Percentiles rank a stretch among this genome's conserved stretches.
These are phyloP conservation scores for Lactifluus volemus DNA, from an alignment of 768 basidiomycete species.

Conservation along the genomic window DNA sequence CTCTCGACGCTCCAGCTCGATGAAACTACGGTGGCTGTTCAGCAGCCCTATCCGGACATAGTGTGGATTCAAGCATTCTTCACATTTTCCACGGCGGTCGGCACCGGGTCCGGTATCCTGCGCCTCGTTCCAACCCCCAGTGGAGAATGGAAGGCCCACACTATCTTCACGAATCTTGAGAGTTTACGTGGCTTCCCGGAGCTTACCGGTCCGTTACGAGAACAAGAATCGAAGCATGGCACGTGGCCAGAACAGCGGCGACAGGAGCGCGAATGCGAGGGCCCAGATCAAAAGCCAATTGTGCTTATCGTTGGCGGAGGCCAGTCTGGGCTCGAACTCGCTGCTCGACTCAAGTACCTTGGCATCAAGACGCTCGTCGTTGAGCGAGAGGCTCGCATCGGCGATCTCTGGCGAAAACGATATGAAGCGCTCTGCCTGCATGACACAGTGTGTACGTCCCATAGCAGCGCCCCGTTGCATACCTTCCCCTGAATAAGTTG, in stretches of 20 bases:
- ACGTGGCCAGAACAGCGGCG: slow-evolving; percentile 34
- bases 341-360: slow-evolving; percentile 50
- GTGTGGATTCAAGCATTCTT: slow-evolving; percentile 38
- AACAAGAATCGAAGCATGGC: slow-evolving; percentile 31
- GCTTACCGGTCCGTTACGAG: slow-evolving; percentile 29
- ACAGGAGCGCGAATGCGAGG: slow-evolving; percentile 30
- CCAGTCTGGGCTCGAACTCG: slow-evolving; percentile 47
- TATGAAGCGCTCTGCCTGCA: slow-evolving; percentile 63
- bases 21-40: slow-evolving; percentile 19
- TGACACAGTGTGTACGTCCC: slow-evolving; percentile 52
- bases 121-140: slow-evolving; percentile 37
- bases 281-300: slow-evolving; percentile 34
- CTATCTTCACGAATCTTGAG: slow-evolving; percentile 44
- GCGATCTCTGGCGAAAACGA: slow-evolving; percentile 57
- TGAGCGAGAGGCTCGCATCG: slow-evolving; percentile 51
- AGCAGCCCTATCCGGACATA: slow-evolving; percentile 29
- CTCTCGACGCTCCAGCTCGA: slow-evolving; percentile 23
- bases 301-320: slow-evolving; percentile 47
- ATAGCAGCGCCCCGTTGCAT: slow-evolving; percentile 2
- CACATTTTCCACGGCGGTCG: slow-evolving; percentile 36
- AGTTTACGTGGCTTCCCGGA: slow-evolving; percentile 39
- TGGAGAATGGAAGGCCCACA: slow-evolving; percentile 40
- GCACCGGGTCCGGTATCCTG: slow-evolving; percentile 35
- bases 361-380: slow-evolving; percentile 45
- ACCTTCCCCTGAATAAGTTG: background rate